Base-by-base conservation (phyloP, 352 stramenopile genomes). In the Phytophthora aleatoria region DNA sequence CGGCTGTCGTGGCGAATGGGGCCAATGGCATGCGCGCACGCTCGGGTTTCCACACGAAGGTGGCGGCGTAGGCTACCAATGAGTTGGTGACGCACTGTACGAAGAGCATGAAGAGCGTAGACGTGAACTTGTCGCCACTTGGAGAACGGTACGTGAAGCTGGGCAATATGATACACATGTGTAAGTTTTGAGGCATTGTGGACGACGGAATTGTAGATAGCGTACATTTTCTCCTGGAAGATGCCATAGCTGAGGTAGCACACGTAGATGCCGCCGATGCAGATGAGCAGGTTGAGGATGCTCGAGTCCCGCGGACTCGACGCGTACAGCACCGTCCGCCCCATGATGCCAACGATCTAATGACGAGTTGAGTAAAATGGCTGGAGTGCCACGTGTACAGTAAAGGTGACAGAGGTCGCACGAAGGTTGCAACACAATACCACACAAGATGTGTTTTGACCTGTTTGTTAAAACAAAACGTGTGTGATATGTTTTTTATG, bases 141-240 rank as follows among this genome's bases (percentile, higher is more conserved):
- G 77, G 70, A 28, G 85, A 84, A 10, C 87, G 85, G 73, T 97
- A 97, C 69, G 85, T 93, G 68, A 95, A 96, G 76, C 87, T 95
- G 61, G 13, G 11, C 3, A 20, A 28, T 15, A 26, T 5, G 44
- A 36, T 0, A 36, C 31, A 53, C 3, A 24, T 16, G 42, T 48
- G 39, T 61, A 36, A 73, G 52, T 33, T 58, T 51, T 56, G 24
- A 43, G 27, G 20, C 2, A 13, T 4, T 24, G 16, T 50, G 28
- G 13, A 42, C 1, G 42, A 35, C 15, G 38, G 30, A 28, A 30
- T 42, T 27, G 27, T 57, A 38, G 24, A 10, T 26, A 36, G 13
- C 77, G 61, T 80, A 97, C 83, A 97, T 97, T 81, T 97, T 94
- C 77, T 97, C 91, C 71, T 97, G 91, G 64, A 97, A 96, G 67